Base-by-base conservation (phyloP, 768 basidiomycete genomes). In the Phlebiopsis gigantea region DNA sequence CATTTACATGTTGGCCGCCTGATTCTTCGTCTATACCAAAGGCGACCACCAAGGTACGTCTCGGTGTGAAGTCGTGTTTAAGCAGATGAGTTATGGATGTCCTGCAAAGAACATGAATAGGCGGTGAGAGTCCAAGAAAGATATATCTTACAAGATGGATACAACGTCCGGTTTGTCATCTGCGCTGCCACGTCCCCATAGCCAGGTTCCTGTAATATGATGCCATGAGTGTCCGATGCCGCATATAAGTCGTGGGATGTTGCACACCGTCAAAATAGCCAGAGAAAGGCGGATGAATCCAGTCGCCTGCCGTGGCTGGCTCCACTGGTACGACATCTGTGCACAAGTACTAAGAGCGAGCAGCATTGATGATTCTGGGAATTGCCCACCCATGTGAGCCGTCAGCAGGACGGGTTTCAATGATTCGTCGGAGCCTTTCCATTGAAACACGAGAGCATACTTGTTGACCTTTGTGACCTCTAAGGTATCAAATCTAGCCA, bases 131-230 rank as follows among this genome's bases (percentile, higher is more conserved):
- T n/a, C 19, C 5, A 34, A 47, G 17, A 25, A 26, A 28, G 9
- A 2, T 21, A 41, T 12, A 25, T 14, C 66, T 10, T 29, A 85
- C 87, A 87, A 72, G 63, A 81, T 80, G n/a, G 79, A 79, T 55
- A 88, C 82, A 46, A 88, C 65, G n/a, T 82, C 84, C 47, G 79
- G 80, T 73, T 93, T 93, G 71, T 90, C 87, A 63, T 93, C 90
- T 2, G 73, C 74, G 47, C 79, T 77, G 31, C 90, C 90, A 8
- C 90, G 77, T 6, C 90, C 90, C 88, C 88, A 91, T 17, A 93
- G 75, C 57, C 75, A 78, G 51, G 79, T 71, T n/a, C 79, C 80
- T 73, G n/a, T n/a, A n/a, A n/a, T n/a, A n/a, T n/a, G 53, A 12
- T 26, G 19, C 26, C 21, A 47, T 5, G 10, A 22, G 22, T 25